Evolutionary conservation across 345 rosid genomes (phyloP).

Genomic region (Populus simonii): DNA sequence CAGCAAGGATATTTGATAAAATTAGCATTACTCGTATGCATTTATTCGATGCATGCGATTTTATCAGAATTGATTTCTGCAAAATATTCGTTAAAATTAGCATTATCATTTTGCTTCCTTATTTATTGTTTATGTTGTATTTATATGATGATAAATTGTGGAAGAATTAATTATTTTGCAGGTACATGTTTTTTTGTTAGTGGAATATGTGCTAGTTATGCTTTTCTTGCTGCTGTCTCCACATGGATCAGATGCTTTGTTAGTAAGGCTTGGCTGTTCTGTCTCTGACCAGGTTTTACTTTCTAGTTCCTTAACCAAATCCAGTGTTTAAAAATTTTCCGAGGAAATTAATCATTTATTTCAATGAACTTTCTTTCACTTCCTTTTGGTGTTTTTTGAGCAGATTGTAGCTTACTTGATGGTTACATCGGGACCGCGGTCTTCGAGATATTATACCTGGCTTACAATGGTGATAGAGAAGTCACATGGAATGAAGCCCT

Average conservation of each 20-base stretch:
- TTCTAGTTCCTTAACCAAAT: not conserved
- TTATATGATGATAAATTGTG: not conserved
- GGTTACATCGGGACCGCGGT: conserved; percentile 78
- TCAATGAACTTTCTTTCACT: not conserved
- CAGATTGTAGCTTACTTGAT: conserved; percentile 75
- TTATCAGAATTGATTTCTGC: not conserved
- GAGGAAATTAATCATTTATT: not conserved
- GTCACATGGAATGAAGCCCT: conserved; percentile 69
- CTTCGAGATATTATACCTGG: conserved; percentile 55
- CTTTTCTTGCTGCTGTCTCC: conserved; percentile 50
- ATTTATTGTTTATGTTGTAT: not conserved
- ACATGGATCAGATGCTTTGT: conserved; percentile 56
- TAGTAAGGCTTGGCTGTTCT: conserved; percentile 70
- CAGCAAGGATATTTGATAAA: no score
- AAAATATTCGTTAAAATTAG: not conserved
- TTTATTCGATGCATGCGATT: not conserved
- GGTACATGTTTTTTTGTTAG: conserved; percentile 74
- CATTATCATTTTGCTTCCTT: not conserved
- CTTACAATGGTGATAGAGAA: conserved; percentile 22
- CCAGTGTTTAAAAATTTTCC: not conserved
- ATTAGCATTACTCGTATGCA: no score
- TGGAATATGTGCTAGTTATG: conserved; percentile 63
- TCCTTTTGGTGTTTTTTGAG: not conserved
- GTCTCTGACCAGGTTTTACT: conserved; percentile 75
- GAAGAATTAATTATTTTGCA: conserved; percentile 15